Evolutionary conservation across 2,329 filamentous ascomycete genomes (phyloP), one percentile per base, ranked within the genome.

Genomic region (Aspergillus oerlinghausenensis): DNA sequence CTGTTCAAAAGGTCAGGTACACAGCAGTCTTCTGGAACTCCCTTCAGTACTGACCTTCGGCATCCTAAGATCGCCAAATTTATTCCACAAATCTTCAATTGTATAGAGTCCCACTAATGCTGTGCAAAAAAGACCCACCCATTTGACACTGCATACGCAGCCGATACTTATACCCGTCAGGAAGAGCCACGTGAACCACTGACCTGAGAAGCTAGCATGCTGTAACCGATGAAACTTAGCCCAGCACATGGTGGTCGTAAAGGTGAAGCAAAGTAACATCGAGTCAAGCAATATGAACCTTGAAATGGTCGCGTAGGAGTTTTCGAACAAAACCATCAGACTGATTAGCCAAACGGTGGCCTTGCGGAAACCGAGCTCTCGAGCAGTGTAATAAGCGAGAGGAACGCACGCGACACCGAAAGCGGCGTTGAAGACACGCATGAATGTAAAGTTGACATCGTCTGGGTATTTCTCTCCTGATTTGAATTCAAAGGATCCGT

Each of bases 401-500:
- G 94, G 94, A 49, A 99, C 87, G 71, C 91, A 97, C 59, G 94
- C 81, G 60, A 92, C 93, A 59, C 94, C 94, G 73, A 97, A 99
- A 61, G 91, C 85, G 62, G 93, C 89, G 74, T 97, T 99, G 84
- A 99, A 99, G 60, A 93, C 84, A 67, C 94, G 90, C 95, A 99
- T 99, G 72, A 96, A 96, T 67, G 92, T 95, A 76, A 96, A 99
- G 80, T 99, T 88, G 71, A 99, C 82, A 69, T 97, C 91, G 65
- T 87, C 85, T 10, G 94, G 94, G 73, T 99, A 99, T 54, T 85
- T 92, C 71, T 97, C 94, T 73, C 94, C 94, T 54, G 93, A 97
- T 77, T 99, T 99, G 84, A 99, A 99, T 72, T 99, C 94, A 77
- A 99, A 99, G 3, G 93, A 95, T 57, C 94, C 94, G 80, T 99